Conservation (phyloP, 306 rosid genomes). For the Medicago arabica region DNA sequence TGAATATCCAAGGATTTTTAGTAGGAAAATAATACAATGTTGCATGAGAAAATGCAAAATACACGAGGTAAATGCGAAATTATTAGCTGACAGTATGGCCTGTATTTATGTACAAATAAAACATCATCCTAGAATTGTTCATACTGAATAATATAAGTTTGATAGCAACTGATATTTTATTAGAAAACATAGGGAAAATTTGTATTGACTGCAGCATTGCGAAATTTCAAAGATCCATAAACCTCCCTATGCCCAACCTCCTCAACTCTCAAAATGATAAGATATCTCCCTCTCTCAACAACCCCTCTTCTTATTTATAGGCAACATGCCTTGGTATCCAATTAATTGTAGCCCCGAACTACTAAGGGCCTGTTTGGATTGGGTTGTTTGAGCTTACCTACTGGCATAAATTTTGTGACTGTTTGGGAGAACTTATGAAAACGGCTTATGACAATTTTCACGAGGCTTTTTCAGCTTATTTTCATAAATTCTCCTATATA, state of each 20-base stretch:
- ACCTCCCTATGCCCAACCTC: not conserved
- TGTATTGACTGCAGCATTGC: not conserved
- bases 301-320: slow-evolving; percentile 4
- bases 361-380: too few relatives aligned
- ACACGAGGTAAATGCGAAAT: slow-evolving; percentile 25
- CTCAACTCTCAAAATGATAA: slow-evolving; percentile 8
- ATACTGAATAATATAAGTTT: not conserved
- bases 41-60: slow-evolving; percentile 27
- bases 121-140: slow-evolving; percentile 22
- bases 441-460: too few relatives aligned
- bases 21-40: slow-evolving; percentile 4
- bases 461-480: too few relatives aligned
- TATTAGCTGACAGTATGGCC: not conserved
- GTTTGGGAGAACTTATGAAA: too few relatives aligned
- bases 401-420: too few relatives aligned
- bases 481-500: too few relatives aligned
- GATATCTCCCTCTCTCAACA: not conserved
- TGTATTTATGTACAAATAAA: slow-evolving; percentile 25
- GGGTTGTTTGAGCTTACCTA: too few relatives aligned
- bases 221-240: not conserved
- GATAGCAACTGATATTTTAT: not conserved
- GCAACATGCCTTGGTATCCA: not conserved
- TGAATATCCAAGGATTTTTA: slow-evolving; percentile 19
- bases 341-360: not conserved
- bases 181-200: not conserved